A percentile compares a stretch with the other conserved stretches of the same genome.
Evolutionary conservation across 495 filamentous ascomycete species (phyloP).

Genomic region (Xanthoparmelia taractica): DNA sequence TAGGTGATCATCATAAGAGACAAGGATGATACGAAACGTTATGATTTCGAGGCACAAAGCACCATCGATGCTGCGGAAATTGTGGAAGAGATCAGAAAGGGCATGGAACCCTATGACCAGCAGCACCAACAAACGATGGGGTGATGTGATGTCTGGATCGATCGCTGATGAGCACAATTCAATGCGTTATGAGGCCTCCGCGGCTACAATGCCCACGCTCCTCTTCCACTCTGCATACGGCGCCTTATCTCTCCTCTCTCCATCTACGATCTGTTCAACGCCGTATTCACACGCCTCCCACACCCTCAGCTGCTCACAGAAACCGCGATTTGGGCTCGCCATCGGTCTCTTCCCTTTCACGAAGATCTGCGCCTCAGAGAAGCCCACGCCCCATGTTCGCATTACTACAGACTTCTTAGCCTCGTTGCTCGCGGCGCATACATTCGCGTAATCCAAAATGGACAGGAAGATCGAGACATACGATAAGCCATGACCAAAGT

Average conservation of each 20-base stretch:
- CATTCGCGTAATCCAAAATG: not conserved
- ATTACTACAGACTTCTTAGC: conserved; percentile 4
- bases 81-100: conserved; percentile 72
- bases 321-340: conserved; percentile 12
- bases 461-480: not conserved
- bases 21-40: conserved; percentile 83
- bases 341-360: conserved; percentile 9
- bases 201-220: conserved; percentile 1
- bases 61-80: conserved; percentile 77
- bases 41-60: conserved; percentile 89
- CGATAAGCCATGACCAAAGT: conserved; percentile 13
- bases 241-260: conserved; percentile 12
- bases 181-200: not conserved
- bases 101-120: conserved; percentile 43
- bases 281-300: conserved; percentile 16
- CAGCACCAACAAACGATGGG: conserved; percentile 3
- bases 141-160: not conserved
- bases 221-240: conserved; percentile 13
- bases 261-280: conserved; percentile 2
- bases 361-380: conserved; percentile 9
- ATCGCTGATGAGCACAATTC: not conserved
- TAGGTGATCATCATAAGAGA: conserved; percentile 70
- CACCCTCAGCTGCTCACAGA: conserved; percentile 12
- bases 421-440: not conserved
- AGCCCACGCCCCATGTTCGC: conserved; percentile 13